Evolutionary conservation across 2,329 filamentous ascomycete genomes (phyloP), one percentile per base, ranked within the genome.

Genomic region (Claviceps cyperi): DNA sequence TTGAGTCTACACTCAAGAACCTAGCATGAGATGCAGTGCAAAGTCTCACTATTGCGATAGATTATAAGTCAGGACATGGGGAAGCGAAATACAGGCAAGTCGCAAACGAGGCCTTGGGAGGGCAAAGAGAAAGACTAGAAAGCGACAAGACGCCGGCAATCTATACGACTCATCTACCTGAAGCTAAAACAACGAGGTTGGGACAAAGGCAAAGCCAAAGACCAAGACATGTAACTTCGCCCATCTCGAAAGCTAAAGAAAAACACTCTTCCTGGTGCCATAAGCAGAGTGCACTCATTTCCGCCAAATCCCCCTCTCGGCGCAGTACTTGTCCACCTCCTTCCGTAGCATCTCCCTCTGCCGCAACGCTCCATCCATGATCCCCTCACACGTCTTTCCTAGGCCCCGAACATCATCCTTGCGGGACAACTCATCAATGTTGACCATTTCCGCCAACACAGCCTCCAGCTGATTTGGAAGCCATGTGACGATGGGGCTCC

Each of bases 401-500:
- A 80, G 69, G 14, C 69, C 69, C 37, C 58, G 58, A n/a, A 57
- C 58, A 28, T 69, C 66, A 47, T 64, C 64, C 43, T 56, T 63
- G 51, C 62, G 62, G 41, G 66, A 71, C 46, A 64, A 66, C 32
- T 68, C 67, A 56, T 76, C 76, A 2, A 84, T 71, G 37, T 73
- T 68, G 21, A 70, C 67, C 83, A 90, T 90, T 60, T 86, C 75
- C 13, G 74, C 71, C 65, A 91, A 72, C 13, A 90, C 83, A 1
- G 86, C 84, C 55, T 79, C 74, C 46, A 91, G 73, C 69, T 91
- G 86, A 65, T 90, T 91, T 2, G 86, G 86, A 53, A 91, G 67
- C 86, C 86, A 91, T 2, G 84, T 90, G 15, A 90, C 84, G 53
- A 91, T 90, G 3, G 86, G 86, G 57, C 81, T 86, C 17, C 86